A percentile compares a stretch with the other conserved stretches of the same genome.
These are phyloP conservation scores for Colletotrichum endophyticum DNA, from an alignment of 2,329 filamentous ascomycete species.

Conservation along the genomic window DNA sequence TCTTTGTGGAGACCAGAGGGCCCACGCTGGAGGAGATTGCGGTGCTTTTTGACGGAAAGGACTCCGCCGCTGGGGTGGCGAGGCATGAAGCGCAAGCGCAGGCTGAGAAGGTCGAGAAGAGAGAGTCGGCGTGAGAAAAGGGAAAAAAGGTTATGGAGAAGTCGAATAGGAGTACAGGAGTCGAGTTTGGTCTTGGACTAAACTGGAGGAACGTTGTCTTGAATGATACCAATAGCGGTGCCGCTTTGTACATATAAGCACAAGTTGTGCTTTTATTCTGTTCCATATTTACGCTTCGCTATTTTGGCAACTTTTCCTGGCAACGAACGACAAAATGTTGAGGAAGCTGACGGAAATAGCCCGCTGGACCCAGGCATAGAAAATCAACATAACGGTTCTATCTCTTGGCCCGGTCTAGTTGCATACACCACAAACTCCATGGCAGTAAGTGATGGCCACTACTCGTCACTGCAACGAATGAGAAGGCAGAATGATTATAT, in stretches of 20 bases:
- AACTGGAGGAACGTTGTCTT: background rate
- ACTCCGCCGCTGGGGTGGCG: constrained; percentile 11
- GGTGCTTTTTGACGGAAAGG: constrained; percentile 10
- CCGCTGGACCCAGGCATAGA: too few species aligned
- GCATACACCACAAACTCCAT: too few species aligned
- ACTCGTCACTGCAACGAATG: background rate
- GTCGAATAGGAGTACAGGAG: background rate
- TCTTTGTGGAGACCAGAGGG: constrained; percentile 53
- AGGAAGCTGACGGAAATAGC: background rate
- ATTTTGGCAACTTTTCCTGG: background rate
- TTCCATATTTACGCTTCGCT: background rate
- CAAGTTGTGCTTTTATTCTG: background rate
- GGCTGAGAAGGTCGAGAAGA: background rate
- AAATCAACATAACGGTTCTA: too few species aligned
- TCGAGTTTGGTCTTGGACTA: background rate
- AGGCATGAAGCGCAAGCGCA: background rate
- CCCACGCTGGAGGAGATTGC: constrained; percentile 55
- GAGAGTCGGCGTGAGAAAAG: background rate
- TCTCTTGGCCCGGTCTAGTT: too few species aligned
- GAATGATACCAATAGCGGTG: background rate
- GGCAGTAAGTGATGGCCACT: background rate
- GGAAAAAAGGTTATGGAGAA: background rate
- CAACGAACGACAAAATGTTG: background rate
- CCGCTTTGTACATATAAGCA: background rate
- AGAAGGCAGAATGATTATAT: background rate